A percentile compares a stretch with the other conserved stretches of the same genome.
phyloP scores from a whole-genome alignment of 768 basidiomycete genomes.

The Rhodotorula diobovata region DNA sequence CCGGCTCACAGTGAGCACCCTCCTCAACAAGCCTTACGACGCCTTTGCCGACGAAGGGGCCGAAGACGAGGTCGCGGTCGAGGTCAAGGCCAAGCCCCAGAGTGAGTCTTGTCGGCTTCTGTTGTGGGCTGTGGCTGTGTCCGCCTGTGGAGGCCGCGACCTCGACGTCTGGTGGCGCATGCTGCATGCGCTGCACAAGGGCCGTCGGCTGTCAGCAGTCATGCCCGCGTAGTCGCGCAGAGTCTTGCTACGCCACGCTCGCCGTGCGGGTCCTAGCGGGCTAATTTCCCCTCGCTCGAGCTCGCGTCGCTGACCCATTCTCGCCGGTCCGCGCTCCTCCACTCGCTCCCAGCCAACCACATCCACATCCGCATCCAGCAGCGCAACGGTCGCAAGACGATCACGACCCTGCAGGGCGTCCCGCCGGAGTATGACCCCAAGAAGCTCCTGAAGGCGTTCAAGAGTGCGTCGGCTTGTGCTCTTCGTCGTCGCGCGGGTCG shows the following conservation, averaged over 20 bases:
- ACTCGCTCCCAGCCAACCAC: constrained; percentile 53
- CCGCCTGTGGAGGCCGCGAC: too few species aligned
- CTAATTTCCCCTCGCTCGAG: too few species aligned
- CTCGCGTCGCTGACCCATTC: neutral
- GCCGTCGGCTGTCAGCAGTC: too few species aligned
- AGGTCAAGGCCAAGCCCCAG: constrained; percentile 35
- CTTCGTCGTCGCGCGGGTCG: neutral
- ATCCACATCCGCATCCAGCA: constrained; percentile 98
- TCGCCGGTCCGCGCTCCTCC: neutral
- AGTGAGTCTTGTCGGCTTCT: too few species aligned
- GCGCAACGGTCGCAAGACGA: constrained; percentile 95
- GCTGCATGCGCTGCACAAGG: too few species aligned
- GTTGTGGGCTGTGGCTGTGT: too few species aligned
- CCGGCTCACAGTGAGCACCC: constrained; percentile 21
- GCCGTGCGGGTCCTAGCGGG: too few species aligned
- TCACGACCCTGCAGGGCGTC: constrained; percentile 94
- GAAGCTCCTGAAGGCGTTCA: constrained; percentile 97
- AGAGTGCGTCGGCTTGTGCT: constrained; percentile 62
- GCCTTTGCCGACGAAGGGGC: constrained; percentile 40
- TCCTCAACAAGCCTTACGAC: constrained; percentile 43
- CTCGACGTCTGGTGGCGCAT: too few species aligned
- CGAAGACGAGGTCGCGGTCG: constrained; percentile 28
- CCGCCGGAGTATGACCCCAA: constrained; percentile 94
- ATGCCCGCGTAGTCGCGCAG: too few species aligned
- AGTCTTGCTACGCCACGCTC: too few species aligned